Evolutionary conservation across 768 basidiomycete genomes (phyloP), one percentile per base, ranked within the genome.

Genomic region (Mycena rosella): DNA sequence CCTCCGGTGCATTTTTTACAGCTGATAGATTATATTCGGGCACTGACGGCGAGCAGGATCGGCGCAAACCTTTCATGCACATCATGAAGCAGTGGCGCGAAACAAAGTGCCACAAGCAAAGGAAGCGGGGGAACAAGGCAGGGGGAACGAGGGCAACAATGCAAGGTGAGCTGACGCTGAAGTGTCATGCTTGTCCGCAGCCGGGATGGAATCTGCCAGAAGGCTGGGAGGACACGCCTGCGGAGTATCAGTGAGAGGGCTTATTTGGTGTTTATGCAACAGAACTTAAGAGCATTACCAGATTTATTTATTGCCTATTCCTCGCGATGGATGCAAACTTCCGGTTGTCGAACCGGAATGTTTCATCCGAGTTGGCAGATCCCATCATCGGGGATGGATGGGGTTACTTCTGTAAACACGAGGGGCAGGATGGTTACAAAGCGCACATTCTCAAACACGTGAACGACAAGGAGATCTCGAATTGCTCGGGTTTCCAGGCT

Each of bases 11-110:
- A 29, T 47, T 24, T 5, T n/a, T 51, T 22, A 40, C 20, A 22
- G 27, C 9, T 15, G 15, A 34, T 5, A 40, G 7, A 15, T 5
- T 10, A 6, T 40, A 45, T 51, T 8, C 45, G 61, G 32, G 38
- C 42, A 27, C 49, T 51, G 20, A 29, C 1, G 3, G 17, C 3
- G 3, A 1, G 5, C n/a, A 65, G 64, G 63, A 73, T 22, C 68
- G 68, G 0, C 70, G 67, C 6, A 49, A 52, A 8, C 56, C 32
- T 2, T 69, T 70, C 15, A 58, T 74, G 61, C 53, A 59, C 32
- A 60, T 66, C 47, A 34, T 72, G 14, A 52, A 59, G 2, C 47
- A 70, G 22, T 71, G 57, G 53, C 44, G 69, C 2, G 42, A 73
- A 18, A 34, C 59, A 26, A 72, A 72, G 26, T 27, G 67, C 20